Percentiles rank a stretch among this genome's conserved stretches.
Conservation (phyloP, 768 basidiomycete genomes). For the Tulasnella sp. region DNA sequence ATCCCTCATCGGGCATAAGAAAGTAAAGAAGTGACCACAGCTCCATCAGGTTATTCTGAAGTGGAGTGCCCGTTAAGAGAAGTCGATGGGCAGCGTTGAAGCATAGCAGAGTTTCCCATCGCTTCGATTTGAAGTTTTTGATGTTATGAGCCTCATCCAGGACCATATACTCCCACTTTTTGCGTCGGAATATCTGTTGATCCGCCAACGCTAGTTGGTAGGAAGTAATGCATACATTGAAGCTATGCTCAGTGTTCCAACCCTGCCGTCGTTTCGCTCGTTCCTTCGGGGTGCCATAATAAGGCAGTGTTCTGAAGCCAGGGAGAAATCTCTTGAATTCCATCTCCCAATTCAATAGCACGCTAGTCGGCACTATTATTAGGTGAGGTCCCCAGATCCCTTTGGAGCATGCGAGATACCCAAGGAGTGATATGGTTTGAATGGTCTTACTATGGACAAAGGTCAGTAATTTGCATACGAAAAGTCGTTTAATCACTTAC, state of each 20-base stretch:
- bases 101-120: slow-evolving; percentile 84
- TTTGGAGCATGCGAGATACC: slow-evolving; percentile 29
- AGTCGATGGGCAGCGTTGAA: slow-evolving; percentile 38
- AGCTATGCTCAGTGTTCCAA: slow-evolving; percentile 78
- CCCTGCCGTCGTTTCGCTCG: slow-evolving; percentile 82
- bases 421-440: slow-evolving; percentile 29
- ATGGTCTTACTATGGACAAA: slow-evolving; percentile 26
- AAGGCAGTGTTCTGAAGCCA: slow-evolving; percentile 28
- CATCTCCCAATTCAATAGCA: slow-evolving; percentile 32
- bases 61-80: slow-evolving; percentile 36
- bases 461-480: slow-evolving; percentile 4
- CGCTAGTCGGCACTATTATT: slow-evolving; percentile 30
- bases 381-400: slow-evolving; percentile 31
- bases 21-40: slow-evolving; percentile 32
- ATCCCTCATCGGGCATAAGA: slow-evolving; percentile 28
- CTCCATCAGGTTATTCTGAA: slow-evolving; percentile 39
- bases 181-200: slow-evolving; percentile 81
- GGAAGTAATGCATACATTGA: slow-evolving; percentile 91
- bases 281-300: slow-evolving; percentile 53
- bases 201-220: slow-evolving; percentile 88
- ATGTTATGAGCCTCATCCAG: slow-evolving; percentile 96
- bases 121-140: slow-evolving; percentile 89
- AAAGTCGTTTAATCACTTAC: slow-evolving; percentile 33
- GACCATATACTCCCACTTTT: slow-evolving; percentile 91
- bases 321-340: slow-evolving; percentile 32